Conservation (phyloP, 129 eudicot species). For the Artemisia tridentata region DNA sequence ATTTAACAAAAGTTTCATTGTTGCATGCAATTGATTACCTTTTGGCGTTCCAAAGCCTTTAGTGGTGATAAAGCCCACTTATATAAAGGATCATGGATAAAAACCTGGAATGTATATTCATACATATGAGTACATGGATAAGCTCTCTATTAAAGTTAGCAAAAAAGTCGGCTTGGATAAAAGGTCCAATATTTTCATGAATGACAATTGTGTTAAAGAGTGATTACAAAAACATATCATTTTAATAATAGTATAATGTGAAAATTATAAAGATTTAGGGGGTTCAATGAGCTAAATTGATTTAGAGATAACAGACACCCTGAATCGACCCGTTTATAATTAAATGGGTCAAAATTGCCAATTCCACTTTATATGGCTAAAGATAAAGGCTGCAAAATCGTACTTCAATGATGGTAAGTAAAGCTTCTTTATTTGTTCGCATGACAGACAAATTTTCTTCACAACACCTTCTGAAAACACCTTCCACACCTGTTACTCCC, state of each 20-base stretch:
- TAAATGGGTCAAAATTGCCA: background rate
- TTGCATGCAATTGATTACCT: conserved; percentile 39
- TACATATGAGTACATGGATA: conserved; percentile 1
- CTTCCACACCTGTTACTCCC: too few relatives aligned
- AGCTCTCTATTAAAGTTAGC: background rate
- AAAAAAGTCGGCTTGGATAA: background rate
- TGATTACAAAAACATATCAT: too few relatives aligned
- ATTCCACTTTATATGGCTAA: background rate
- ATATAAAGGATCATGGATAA: conserved; percentile 92
- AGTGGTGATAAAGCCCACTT: conserved; percentile 97
- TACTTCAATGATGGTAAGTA: conserved; percentile 86
- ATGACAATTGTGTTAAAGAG: too few relatives aligned
- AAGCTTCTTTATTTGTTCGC: conserved; percentile 92
- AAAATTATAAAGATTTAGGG: too few relatives aligned
- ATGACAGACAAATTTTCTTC: conserved; percentile 93
- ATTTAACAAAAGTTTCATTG: background rate
- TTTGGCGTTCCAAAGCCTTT: conserved; percentile 93
- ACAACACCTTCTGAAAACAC: too few relatives aligned
- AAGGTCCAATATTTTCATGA: background rate
- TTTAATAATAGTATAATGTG: too few relatives aligned
- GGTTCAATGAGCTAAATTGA: too few relatives aligned
- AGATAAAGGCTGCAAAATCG: background rate
- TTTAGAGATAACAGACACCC: background rate
- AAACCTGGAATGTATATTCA: conserved; percentile 78
- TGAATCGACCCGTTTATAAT: background rate